Conservation (phyloP, 768 basidiomycete genomes). For the Leccinum aurantiacum region DNA sequence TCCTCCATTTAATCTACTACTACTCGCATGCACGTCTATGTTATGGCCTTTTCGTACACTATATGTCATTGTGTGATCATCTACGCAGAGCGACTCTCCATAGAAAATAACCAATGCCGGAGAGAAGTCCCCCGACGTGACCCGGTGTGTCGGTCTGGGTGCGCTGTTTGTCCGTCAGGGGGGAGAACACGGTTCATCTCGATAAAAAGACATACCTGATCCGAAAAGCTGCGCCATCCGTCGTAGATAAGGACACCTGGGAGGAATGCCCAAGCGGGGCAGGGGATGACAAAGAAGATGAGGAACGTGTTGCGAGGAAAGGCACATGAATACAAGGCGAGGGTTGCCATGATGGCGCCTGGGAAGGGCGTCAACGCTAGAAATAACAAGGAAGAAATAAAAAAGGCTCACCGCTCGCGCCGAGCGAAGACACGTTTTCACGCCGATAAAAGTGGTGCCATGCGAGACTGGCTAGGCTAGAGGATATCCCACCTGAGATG, state of each 20-base stretch:
- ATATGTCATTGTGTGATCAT: constrained; percentile 9
- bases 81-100: constrained; percentile 32
- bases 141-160: constrained; percentile 58
- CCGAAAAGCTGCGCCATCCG: constrained; percentile 34
- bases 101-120: constrained; percentile 56
- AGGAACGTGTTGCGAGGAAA: constrained; percentile 65
- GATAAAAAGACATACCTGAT: constrained; percentile 30
- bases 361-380: constrained; percentile 5
- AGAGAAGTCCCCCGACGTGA: constrained; percentile 67
- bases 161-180: constrained; percentile 36
- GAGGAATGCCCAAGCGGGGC: constrained; percentile 77
- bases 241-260: constrained; percentile 51
- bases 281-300: constrained; percentile 74
- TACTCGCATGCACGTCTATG: constrained; percentile 7
- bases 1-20: constrained; percentile 7
- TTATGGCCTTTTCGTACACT: constrained; percentile 2
- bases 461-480: constrained; percentile 47
- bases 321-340: constrained; percentile 72
- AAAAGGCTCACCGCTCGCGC: constrained; percentile 66
- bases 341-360: constrained; percentile 71
- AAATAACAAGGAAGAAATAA: neutral
- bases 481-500: constrained; percentile 55
- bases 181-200: neutral
- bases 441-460: constrained; percentile 44
- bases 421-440: constrained; percentile 43